phyloP scores from a whole-genome alignment of 1,139 yeast genomes.

The Blastobotrys petasosporus region DNA sequence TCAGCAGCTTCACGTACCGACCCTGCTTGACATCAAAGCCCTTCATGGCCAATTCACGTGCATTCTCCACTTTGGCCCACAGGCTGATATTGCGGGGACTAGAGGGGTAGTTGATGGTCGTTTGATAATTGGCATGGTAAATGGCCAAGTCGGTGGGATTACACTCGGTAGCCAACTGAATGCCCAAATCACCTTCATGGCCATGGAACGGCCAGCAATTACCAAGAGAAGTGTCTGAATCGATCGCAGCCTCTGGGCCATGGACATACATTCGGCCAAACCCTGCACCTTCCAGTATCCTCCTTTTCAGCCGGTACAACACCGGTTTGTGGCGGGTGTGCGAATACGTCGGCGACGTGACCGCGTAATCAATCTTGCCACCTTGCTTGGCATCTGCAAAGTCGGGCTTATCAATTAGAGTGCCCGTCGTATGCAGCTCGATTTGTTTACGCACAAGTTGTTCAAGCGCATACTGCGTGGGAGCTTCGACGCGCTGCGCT shows the following conservation, averaged over 20 bases:
- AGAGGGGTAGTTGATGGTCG: constrained; percentile 25
- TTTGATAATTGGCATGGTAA: constrained; percentile 29
- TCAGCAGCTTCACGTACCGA: constrained; percentile 24
- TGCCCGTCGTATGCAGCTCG: constrained; percentile 10
- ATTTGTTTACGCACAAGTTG: constrained; percentile 12
- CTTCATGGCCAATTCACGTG: background rate
- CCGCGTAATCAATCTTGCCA: constrained; percentile 25
- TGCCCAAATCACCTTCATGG: constrained; percentile 27
- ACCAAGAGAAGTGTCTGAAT: constrained; percentile 26
- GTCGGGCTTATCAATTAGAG: constrained; percentile 25
- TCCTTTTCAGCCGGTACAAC: constrained; percentile 18
- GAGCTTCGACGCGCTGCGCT: background rate
- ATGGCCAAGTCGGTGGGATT: constrained; percentile 28
- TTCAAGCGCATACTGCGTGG: constrained; percentile 12
- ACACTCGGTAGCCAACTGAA: constrained; percentile 26
- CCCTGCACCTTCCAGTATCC: constrained; percentile 19
- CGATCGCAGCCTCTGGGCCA: constrained; percentile 27
- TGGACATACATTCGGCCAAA: constrained; percentile 23
- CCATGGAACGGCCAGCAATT: constrained; percentile 37
- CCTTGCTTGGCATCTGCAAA: constrained; percentile 31
- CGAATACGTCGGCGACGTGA: constrained; percentile 28
- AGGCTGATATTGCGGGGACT: constrained; percentile 32
- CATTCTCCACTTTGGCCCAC: constrained; percentile 26
- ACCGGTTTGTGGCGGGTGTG: constrained; percentile 19
- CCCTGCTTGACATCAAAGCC: constrained; percentile 4